Base-by-base conservation (phyloP, 1,284 basidiomycete species). In the Sporisorium scitamineum region DNA sequence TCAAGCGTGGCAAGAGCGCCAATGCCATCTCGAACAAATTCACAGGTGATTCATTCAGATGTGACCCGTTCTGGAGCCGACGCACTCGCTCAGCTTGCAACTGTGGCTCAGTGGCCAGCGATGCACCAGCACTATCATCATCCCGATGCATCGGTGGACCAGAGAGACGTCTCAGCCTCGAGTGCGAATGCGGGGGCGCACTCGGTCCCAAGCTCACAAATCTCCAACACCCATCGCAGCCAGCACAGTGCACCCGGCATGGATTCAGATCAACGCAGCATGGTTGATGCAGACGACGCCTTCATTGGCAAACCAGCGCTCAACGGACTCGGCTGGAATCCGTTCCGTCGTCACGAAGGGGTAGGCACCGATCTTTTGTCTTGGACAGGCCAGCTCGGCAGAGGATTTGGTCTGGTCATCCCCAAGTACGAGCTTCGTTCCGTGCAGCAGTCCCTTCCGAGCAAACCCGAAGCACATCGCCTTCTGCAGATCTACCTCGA, bases 211-310 rank as follows among this genome's bases (percentile, higher is more conserved):
- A 56, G 53, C 55, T 53, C 60, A 3, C 60, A 69, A 31, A 34
- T 42, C 16, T 32, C 59, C 18, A 48, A 57, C 11, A 45, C 27
- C 32, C 63, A 11, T 52, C 68, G 58, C 26, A 70, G 68, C 34
- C 51, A 61, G 37, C 61, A 64, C 1, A 70, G 67, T 50, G 48
- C 34, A 8, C 52, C 41, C 22, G 61, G 54, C 3, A 6, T 61
- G 26, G 65, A 65, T 5, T 65, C 70, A 24, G 70, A 73, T 42
- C 70, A 73, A 37, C 63, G 70, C 55, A 73, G 70, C 66, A 73
- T 73, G 47, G 70, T 73, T 37, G 70, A 73, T 52, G 70, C 70
- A n/a, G 70, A 73, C 42, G 65, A 73, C 42, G 70, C 70, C n/a
- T 73, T 73, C 51, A 73, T 73, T 26, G 70, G 70, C 45, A 66